phyloP scores from a whole-genome alignment of 768 basidiomycete species.

The Tulasnella sp. region DNA sequence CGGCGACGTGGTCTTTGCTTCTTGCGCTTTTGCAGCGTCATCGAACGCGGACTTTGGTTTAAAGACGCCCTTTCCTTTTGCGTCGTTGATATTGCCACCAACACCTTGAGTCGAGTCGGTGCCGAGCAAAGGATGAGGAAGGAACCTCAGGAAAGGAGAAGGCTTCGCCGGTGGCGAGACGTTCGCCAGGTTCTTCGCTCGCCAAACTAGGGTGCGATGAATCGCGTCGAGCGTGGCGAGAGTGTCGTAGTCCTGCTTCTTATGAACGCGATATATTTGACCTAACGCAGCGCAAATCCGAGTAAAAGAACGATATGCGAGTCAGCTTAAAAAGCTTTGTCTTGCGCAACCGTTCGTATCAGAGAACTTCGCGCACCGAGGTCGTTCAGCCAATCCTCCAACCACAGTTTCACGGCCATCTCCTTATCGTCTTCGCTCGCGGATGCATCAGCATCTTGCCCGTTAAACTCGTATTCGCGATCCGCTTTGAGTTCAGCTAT shows the following conservation, averaged over 20 bases:
- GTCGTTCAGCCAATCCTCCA: constrained; percentile 33
- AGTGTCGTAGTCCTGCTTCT: constrained; percentile 27
- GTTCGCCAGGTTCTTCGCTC: constrained; percentile 19
- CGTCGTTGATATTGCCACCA: background rate
- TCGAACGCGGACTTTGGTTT: background rate
- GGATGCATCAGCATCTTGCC: background rate
- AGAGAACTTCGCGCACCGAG: constrained; percentile 8
- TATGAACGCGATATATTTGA: constrained; percentile 27
- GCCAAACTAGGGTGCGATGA: constrained; percentile 24
- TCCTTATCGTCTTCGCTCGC: constrained; percentile 9
- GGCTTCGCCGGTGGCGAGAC: constrained; percentile 14
- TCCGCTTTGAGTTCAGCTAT: background rate
- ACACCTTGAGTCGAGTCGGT: background rate
- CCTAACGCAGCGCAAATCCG: background rate
- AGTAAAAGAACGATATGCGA: background rate
- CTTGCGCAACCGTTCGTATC: background rate
- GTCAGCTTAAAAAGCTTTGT: background rate
- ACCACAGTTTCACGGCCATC: constrained; percentile 18
- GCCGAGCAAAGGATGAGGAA: constrained; percentile 28
- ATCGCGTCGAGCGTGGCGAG: constrained; percentile 28
- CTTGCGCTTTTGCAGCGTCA: background rate
- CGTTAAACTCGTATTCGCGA: constrained; percentile 3
- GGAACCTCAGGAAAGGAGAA: constrained; percentile 22
- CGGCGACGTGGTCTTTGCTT: background rate
- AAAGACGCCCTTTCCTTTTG: background rate